Conservation (phyloP, 352 stramenopile genomes). For the Pythium diclinum region DNA sequence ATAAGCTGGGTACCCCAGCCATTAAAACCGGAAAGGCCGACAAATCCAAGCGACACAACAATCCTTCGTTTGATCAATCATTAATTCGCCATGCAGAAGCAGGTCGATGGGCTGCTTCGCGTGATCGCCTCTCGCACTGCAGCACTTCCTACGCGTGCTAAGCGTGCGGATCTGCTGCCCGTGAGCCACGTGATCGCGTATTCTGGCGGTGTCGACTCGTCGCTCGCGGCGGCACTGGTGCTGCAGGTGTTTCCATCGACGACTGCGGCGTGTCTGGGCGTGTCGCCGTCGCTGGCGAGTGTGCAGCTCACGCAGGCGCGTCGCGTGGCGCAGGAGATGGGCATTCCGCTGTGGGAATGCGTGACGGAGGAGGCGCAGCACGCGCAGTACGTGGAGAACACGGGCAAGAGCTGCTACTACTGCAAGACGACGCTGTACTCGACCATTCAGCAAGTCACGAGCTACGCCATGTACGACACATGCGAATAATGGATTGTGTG, state of each 20-base stretch:
- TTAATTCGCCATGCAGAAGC: conserved; percentile 6
- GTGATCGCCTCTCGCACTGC: conserved; percentile 11
- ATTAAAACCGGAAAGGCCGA: conserved; percentile 1
- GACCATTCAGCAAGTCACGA: conserved; percentile 86
- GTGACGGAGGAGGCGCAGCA: conserved; percentile 80
- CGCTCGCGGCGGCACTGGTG: conserved; percentile 90
- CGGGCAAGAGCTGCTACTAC: conserved; percentile 93
- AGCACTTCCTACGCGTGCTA: background rate
- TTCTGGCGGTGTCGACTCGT: conserved; percentile 96
- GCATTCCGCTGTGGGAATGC: conserved; percentile 87
- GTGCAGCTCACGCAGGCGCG: conserved; percentile 88
- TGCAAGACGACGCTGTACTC: conserved; percentile 98
- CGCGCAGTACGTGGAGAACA: conserved; percentile 92
- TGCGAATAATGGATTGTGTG: background rate
- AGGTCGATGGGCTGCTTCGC: conserved; percentile 19
- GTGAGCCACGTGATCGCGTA: conserved; percentile 86
- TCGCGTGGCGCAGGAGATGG: conserved; percentile 83
- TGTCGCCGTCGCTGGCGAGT: conserved; percentile 88
- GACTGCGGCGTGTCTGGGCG: conserved; percentile 89
- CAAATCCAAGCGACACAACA: background rate
- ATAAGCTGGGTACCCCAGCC: too few species aligned
- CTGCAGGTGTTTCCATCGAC: conserved; percentile 71
- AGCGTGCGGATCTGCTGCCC: background rate
- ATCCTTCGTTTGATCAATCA: background rate
- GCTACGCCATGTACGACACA: conserved; percentile 39